Evolutionary conservation across 1,139 yeast genomes (phyloP).

Genomic region (Hemisphaericaspora xylanilytica): DNA sequence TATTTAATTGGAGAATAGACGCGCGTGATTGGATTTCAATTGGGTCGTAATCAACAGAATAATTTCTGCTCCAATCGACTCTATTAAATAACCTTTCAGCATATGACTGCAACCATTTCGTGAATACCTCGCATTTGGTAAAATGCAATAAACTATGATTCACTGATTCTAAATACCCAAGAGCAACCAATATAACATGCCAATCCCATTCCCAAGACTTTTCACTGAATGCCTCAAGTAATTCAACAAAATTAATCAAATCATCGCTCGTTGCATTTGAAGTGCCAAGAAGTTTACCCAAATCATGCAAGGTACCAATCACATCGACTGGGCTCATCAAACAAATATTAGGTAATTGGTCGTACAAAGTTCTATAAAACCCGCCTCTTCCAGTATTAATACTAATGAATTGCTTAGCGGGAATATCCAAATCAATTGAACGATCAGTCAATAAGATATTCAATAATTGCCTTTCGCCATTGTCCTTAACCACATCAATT

Average conservation of each 20-base stretch:
- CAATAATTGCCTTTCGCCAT: conserved; percentile 29
- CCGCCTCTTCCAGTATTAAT: conserved; percentile 50
- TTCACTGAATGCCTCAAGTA: conserved; percentile 25
- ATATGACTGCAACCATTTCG: conserved; percentile 21
- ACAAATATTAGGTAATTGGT: conserved; percentile 22
- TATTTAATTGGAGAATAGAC: conserved; percentile 37
- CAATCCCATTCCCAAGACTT: conserved; percentile 22
- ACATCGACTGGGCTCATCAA: conserved; percentile 29
- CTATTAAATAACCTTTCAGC: conserved; percentile 19
- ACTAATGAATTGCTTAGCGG: conserved; percentile 20
- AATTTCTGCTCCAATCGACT: conserved; percentile 24
- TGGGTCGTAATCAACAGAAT: conserved; percentile 11
- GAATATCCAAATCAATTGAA: conserved; percentile 33
- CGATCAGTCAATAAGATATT: conserved; percentile 51
- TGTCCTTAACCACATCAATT: conserved; percentile 30
- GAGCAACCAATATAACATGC: conserved; percentile 27
- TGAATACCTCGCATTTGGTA: conserved; percentile 23
- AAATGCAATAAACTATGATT: conserved; percentile 29
- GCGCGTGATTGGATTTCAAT: conserved; percentile 43
- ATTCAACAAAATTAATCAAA: conserved; percentile 26
- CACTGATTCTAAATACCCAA: conserved; percentile 33
- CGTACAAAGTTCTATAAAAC: conserved; percentile 37
- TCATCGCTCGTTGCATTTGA: conserved; percentile 20
- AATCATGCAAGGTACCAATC: conserved; percentile 35
- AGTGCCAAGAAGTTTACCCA: conserved; percentile 31